These are phyloP conservation scores for Dictyostelium brefeldianum DNA, from an alignment of 78 protist species.

Conservation along the genomic window DNA sequence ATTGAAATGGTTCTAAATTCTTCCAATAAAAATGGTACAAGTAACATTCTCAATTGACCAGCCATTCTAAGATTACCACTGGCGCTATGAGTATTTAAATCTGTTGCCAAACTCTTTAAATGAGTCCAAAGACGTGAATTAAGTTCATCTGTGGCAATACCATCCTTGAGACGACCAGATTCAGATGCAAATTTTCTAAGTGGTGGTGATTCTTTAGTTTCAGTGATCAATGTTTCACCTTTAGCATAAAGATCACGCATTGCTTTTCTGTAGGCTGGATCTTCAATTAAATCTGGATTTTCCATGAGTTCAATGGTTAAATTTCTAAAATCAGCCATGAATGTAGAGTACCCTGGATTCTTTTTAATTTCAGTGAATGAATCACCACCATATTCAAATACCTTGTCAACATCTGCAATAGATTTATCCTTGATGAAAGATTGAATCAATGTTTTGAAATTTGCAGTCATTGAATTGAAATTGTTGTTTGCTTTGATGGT, in stretches of 20 bases:
- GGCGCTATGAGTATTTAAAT: slow-evolving; percentile 21
- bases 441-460: slow-evolving; percentile 24
- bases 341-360: slow-evolving; percentile 30
- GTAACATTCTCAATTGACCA: slow-evolving; percentile 55
- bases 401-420: slow-evolving; percentile 45
- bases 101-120: slow-evolving; percentile 3
- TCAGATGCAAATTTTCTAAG: slow-evolving; percentile 56
- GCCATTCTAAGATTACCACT: neutral
- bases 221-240: slow-evolving; percentile 20
- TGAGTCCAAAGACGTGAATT: slow-evolving; percentile 44
- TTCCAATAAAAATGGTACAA: slow-evolving; percentile 70
- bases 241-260: slow-evolving; percentile 43
- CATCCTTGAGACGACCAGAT: slow-evolving; percentile 36
- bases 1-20: slow-evolving; percentile 77
- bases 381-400: slow-evolving; percentile 39
- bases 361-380: slow-evolving; percentile 6
- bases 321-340: slow-evolving; percentile 28
- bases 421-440: slow-evolving; percentile 52
- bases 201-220: slow-evolving; percentile 41
- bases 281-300: slow-evolving; percentile 53
- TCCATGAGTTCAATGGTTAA: slow-evolving; percentile 46
- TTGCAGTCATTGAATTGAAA: neutral
- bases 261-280: slow-evolving; percentile 63
- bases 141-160: slow-evolving; percentile 49
- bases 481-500: slow-evolving; percentile 1